Evolutionary conservation across 805 yeast species (phyloP), one percentile per base, ranked within the genome.

Genomic region (Yamadazyma olivae): DNA sequence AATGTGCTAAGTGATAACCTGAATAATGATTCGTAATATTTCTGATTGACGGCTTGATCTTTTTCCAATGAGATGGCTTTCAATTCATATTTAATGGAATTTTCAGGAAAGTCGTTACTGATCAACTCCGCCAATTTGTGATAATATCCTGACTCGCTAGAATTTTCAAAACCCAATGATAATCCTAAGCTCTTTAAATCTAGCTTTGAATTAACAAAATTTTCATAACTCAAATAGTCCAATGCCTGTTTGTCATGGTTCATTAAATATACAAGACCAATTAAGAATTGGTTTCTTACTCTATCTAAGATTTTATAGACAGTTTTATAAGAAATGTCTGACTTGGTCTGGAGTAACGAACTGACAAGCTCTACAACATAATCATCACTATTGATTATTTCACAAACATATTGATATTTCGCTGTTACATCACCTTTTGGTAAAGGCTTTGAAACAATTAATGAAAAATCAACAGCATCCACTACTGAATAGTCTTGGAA

Each of bases 271-370:
- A 64, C 52, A 21, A 67, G 43, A 3, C 71, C 74, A 19, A 54
- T 51, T 29, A 67, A 54, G 27, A 61, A 58, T 18, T 48, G 39
- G 28, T 44, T 41, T 5, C 33, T 17, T 35, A 79, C 57, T 33
- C 61, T 59, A 3, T 59, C 49, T 8, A 70, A 56, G 32, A 81
- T 56, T 13, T 59, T 46, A 1, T 58, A 41, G 21, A 69, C 67
- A 19, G 75, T 64, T 41, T 53, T 58, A 24, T 46, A 49, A 26
- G 51, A 60, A 27, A 58, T 51, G 6, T 13, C 14, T 6, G 14
- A 9, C 14, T 8, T n/a, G 18, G 6, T 19, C 12, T 15, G 8
- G 12, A 25, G 8, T 23, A 56, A 50, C 18, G 50, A 56, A 17
- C 61, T 51, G 18, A 59, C 57, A 6, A 59, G 56, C 22, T 65